A percentile compares a stretch with the other conserved stretches of the same genome.
phyloP scores from a whole-genome alignment of 176 grass and related monocot genomes.

The Paspalum notatum region DNA sequence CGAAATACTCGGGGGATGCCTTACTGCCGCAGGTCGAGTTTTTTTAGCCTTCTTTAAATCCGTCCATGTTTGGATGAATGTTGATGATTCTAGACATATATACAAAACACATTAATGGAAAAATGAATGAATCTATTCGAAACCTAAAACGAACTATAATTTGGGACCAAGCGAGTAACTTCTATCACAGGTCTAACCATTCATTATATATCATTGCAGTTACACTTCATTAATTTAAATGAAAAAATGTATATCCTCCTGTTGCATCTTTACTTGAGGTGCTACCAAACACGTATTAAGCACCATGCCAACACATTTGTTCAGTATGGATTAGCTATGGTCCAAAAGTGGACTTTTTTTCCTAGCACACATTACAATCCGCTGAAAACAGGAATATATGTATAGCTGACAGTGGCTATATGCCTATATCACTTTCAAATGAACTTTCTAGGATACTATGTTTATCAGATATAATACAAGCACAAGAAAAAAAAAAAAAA shows the following conservation, averaged over 20 bases:
- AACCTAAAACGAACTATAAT: too few species aligned
- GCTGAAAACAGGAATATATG: neutral
- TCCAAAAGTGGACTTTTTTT: neutral
- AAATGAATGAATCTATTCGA: too few species aligned
- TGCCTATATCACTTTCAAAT: slow-evolving; percentile 3
- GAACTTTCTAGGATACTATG: neutral
- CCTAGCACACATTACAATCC: neutral
- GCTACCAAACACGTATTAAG: too few species aligned
- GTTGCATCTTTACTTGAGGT: neutral
- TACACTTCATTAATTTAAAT: neutral
- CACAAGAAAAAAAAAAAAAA: neutral
- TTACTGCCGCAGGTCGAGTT: too few species aligned
- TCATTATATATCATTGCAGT: neutral
- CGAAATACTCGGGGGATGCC: too few species aligned
- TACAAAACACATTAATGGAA: too few species aligned
- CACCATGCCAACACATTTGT: neutral
- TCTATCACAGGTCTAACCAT: neutral
- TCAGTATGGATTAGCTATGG: neutral
- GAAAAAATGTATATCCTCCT: neutral
- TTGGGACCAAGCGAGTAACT: neutral
- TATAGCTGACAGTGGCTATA: neutral
- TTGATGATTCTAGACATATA: too few species aligned
- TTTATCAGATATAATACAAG: neutral
- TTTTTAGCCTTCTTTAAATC: too few species aligned
- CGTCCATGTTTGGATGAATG: too few species aligned